phyloP scores from a whole-genome alignment of 192 early-diverging fungal genomes.

The Rhizoclosmatium sp. region DNA sequence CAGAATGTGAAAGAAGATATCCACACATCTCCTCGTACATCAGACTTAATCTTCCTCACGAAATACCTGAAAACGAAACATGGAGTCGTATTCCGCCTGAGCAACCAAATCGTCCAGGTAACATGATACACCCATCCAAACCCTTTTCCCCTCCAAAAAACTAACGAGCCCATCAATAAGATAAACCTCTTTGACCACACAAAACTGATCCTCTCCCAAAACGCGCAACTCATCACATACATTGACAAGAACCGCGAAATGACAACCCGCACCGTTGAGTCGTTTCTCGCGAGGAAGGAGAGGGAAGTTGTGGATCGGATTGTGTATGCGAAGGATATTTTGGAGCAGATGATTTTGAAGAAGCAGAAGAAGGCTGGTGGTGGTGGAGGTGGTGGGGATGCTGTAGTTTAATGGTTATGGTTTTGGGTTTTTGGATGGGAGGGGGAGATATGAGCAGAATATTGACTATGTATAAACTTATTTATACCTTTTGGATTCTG shows the following conservation, averaged over 20 bases:
- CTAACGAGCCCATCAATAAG: constrained; percentile 46
- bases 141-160: constrained; percentile 29
- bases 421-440: no score
- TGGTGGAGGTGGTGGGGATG: neutral
- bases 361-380: constrained; percentile 32
- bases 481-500: no score
- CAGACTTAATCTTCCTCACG: constrained; percentile 64
- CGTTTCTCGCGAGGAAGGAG: constrained; percentile 26
- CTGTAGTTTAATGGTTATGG: no score
- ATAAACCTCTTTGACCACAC: constrained; percentile 80
- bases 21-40: neutral
- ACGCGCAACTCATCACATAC: constrained; percentile 65
- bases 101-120: constrained; percentile 75
- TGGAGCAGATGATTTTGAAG: constrained; percentile 53
- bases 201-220: constrained; percentile 67
- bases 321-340: constrained; percentile 45
- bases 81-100: constrained; percentile 72
- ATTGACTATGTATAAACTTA: no score
- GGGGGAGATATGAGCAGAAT: no score
- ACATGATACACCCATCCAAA: neutral
- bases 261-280: constrained; percentile 34
- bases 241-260: constrained; percentile 59
- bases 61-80: constrained; percentile 71
- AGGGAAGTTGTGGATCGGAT: constrained; percentile 47
- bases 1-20: neutral